Evolutionary conservation across 495 filamentous ascomycete genomes (phyloP).

Genomic region (Cercophora sp.): DNA sequence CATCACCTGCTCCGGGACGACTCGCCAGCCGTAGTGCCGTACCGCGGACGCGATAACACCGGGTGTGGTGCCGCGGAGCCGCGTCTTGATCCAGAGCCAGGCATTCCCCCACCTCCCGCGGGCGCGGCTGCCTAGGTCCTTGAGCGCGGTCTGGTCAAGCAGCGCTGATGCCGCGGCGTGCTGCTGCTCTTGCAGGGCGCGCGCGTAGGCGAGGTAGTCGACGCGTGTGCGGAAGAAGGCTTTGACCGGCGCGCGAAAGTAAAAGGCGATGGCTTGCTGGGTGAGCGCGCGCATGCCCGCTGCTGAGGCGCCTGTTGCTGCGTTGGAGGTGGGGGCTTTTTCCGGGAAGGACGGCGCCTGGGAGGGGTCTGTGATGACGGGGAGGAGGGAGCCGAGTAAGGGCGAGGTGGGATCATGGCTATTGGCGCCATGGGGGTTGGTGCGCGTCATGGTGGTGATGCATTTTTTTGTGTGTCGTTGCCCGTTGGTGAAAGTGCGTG

Average conservation of each 20-base stretch:
- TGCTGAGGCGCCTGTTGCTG: slow-evolving; percentile 68
- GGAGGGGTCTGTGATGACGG: slow-evolving; percentile 31
- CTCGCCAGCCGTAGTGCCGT: slow-evolving; percentile 73
- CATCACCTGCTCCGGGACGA: slow-evolving; percentile 83
- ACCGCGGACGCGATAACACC: slow-evolving; percentile 77
- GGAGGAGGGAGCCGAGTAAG: slow-evolving; percentile 31
- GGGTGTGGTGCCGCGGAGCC: slow-evolving; percentile 70
- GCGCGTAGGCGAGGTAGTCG: slow-evolving; percentile 61
- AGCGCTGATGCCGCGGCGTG: slow-evolving; percentile 10
- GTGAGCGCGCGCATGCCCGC: slow-evolving; percentile 76
- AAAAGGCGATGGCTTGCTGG: slow-evolving; percentile 77
- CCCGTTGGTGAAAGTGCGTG: too few relatives aligned
- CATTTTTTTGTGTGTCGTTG: too few relatives aligned
- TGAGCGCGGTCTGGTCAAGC: slow-evolving; percentile 23
- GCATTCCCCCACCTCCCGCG: not conserved
- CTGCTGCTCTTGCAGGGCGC: slow-evolving; percentile 38
- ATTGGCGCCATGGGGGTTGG: slow-evolving; percentile 18
- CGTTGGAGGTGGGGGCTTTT: slow-evolving; percentile 57
- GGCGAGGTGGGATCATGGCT: slow-evolving; percentile 1
- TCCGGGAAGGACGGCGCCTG: slow-evolving; percentile 26
- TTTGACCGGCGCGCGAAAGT: slow-evolving; percentile 84
- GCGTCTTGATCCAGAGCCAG: slow-evolving; percentile 47
- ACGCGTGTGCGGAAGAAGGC: slow-evolving; percentile 85
- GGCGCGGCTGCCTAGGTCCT: slow-evolving; percentile 29
- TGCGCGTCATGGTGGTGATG: slow-evolving; percentile 20